A percentile compares a stretch with the other conserved stretches of the same genome.
Evolutionary conservation across 805 yeast genomes (phyloP).

Genomic region (Candida pseudofarinosa): DNA sequence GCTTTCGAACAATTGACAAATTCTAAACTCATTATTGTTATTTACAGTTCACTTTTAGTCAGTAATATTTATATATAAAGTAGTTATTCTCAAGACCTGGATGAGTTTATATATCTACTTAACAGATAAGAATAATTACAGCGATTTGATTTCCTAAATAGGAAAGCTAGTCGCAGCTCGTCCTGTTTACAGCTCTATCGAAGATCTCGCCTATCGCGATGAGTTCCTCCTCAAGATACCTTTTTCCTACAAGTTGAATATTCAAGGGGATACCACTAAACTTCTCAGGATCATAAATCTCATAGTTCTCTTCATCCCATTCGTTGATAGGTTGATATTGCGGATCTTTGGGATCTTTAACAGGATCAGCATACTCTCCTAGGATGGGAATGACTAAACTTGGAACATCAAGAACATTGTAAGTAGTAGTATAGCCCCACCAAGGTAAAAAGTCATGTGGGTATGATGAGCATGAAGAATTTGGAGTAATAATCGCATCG

Average conservation of each 20-base stretch:
- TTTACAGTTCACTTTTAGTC: too few relatives aligned
- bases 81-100: too few relatives aligned
- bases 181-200: not conserved
- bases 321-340: constrained; percentile 29
- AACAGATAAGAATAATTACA: not conserved
- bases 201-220: constrained; percentile 27
- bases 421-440: constrained; percentile 46
- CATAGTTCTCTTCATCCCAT: constrained; percentile 42
- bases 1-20: constrained; percentile 1
- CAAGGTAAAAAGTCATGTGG: constrained; percentile 23
- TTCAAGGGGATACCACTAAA: constrained; percentile 60
- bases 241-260: constrained; percentile 60
- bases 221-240: constrained; percentile 60
- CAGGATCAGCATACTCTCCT: constrained; percentile 39
- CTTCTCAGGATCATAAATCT: constrained; percentile 42
- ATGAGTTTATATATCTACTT: not conserved
- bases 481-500: constrained; percentile 48
- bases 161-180: not conserved
- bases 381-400: constrained; percentile 51
- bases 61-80: too few relatives aligned
- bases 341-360: constrained; percentile 29
- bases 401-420: constrained; percentile 22
- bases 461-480: constrained; percentile 42
- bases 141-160: not conserved
- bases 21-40: not conserved